phyloP scores from a whole-genome alignment of 768 basidiomycete species.

The Tephrocybe sp. region DNA sequence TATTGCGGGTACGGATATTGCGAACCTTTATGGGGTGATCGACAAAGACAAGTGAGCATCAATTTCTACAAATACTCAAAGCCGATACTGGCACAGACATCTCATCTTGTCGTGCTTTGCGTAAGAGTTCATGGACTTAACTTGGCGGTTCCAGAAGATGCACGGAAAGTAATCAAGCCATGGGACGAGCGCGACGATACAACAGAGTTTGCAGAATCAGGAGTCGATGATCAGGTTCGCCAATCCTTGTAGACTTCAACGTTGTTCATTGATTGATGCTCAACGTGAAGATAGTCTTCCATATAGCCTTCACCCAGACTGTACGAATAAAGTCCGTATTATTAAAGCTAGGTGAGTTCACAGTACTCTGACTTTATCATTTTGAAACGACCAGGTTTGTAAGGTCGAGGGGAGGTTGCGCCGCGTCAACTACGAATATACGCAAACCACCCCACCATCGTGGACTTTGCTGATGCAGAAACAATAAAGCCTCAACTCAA shows the following conservation, averaged over 20 bases:
- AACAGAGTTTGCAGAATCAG: conserved; percentile 66
- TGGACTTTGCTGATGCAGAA: conserved; percentile 79
- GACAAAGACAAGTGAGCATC: conserved; percentile 65
- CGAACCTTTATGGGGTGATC: conserved; percentile 59
- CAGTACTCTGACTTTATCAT: background rate
- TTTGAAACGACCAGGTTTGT: background rate
- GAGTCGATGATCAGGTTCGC: conserved; percentile 82
- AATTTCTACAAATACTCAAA: background rate
- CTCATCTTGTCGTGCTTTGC: conserved; percentile 24
- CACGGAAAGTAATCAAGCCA: conserved; percentile 74
- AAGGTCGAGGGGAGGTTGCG: conserved; percentile 72
- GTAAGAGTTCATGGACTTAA: conserved; percentile 81
- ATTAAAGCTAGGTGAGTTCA: conserved; percentile 66
- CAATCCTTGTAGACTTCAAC: background rate
- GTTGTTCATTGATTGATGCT: conserved; percentile 4
- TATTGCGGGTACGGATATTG: conserved; percentile 44
- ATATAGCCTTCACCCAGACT: conserved; percentile 78
- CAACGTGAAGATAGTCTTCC: conserved; percentile 64
- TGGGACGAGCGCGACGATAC: conserved; percentile 80
- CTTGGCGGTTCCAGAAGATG: conserved; percentile 77
- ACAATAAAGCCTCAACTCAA: conserved; percentile 67
- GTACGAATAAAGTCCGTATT: conserved; percentile 75
- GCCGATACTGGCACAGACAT: conserved; percentile 12
- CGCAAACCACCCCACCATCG: conserved; percentile 70
- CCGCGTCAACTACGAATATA: conserved; percentile 77